These are phyloP conservation scores for Viridothelium virens DNA, from an alignment of 495 filamentous ascomycete species.

Conservation along the genomic window DNA sequence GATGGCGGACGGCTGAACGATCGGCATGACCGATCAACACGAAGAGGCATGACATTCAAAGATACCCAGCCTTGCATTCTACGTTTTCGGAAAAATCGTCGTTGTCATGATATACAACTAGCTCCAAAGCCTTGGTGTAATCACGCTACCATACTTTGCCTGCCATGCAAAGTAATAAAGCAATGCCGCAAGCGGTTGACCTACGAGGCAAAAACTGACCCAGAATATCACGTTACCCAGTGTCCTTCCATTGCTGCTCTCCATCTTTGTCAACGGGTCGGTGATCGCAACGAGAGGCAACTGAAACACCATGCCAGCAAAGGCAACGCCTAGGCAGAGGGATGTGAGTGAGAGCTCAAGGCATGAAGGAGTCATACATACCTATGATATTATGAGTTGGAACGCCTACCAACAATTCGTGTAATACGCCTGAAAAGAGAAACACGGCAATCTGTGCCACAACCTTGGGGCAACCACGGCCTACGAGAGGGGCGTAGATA, in stretches of 20 bases:
- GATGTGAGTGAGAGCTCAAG: neutral
- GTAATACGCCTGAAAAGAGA: conserved; percentile 73
- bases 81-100: neutral
- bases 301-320: conserved; percentile 87
- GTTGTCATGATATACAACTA: neutral
- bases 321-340: conserved; percentile 62
- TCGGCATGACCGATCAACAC: neutral
- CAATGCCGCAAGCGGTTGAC: conserved; percentile 82
- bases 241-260: conserved; percentile 60
- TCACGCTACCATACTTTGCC: conserved; percentile 83
- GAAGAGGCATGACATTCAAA: neutral
- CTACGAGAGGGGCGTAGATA: conserved; percentile 76
- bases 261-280: conserved; percentile 65
- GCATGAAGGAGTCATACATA: conserved; percentile 34
- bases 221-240: conserved; percentile 92
- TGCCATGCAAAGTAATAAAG: conserved; percentile 98
- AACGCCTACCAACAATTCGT: conserved; percentile 87
- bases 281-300: conserved; percentile 81
- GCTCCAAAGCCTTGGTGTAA: conserved; percentile 26
- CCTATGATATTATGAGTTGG: conserved; percentile 93
- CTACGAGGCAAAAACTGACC: conserved; percentile 87
- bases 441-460: conserved; percentile 73
- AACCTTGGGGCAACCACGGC: conserved; percentile 63
- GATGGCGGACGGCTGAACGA: neutral
- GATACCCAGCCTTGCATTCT: neutral